Evolutionary conservation across 2,329 filamentous ascomycete genomes (phyloP).

Genomic region (Scorias spongiosa): DNA sequence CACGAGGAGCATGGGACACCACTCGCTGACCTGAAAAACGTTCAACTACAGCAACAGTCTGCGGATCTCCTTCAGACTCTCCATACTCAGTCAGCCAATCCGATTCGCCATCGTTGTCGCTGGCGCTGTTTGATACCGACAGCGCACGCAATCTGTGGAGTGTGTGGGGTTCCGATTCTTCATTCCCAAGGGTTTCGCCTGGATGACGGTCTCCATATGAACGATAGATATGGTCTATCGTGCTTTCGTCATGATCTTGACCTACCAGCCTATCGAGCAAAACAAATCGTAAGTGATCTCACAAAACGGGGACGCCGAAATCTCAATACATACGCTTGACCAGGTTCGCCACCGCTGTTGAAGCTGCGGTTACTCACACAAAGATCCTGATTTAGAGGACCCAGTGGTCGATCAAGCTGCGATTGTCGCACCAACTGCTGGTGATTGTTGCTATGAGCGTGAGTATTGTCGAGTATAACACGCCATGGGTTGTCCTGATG

Average conservation of each 20-base stretch:
- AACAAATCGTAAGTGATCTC: constrained; percentile 21
- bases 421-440: background rate
- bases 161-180: too few species aligned
- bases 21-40: too few species aligned
- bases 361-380: background rate
- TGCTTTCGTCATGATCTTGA: constrained; percentile 10
- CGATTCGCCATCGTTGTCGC: background rate
- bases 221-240: constrained; percentile 10
- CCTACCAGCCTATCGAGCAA: constrained; percentile 11
- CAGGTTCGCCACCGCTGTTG: constrained; percentile 6
- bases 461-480: too few species aligned
- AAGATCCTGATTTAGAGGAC: background rate
- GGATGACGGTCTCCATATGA: constrained; percentile 4
- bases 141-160: background rate
- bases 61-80: background rate
- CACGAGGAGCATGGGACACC: too few species aligned
- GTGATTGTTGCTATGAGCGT: too few species aligned
- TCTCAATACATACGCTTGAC: constrained; percentile 18
- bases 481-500: too few species aligned
- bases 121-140: background rate
- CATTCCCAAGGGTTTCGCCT: too few species aligned
- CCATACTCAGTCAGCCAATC: background rate
- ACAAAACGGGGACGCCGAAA: constrained; percentile 13
- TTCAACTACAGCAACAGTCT: background rate
- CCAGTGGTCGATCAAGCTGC: background rate